These are phyloP conservation scores for Ganoderma boninense DNA, from an alignment of 1,284 basidiomycete genomes.

Conservation along the genomic window DNA sequence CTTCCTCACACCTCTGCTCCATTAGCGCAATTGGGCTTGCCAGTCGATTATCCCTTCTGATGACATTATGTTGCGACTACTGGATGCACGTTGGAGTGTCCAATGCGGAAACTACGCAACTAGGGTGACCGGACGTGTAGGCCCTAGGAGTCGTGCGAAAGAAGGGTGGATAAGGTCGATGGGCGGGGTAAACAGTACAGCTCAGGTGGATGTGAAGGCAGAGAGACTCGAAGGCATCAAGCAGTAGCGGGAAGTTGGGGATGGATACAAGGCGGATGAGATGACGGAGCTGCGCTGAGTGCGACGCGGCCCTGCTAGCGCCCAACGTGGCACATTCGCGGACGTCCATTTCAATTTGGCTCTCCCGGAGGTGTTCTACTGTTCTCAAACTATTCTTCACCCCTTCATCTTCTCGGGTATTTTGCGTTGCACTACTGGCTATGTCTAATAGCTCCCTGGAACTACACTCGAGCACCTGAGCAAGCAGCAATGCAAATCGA, in stretches of 20 bases:
- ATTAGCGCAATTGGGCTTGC: constrained; percentile 55
- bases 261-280: background rate
- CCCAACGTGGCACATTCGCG: background rate
- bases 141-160: background rate
- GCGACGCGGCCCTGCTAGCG: background rate
- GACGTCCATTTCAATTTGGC: too few relatives aligned
- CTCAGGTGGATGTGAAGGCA: background rate
- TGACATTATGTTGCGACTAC: constrained; percentile 96
- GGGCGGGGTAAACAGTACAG: too few relatives aligned
- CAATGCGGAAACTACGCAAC: constrained; percentile 87
- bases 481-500: background rate
- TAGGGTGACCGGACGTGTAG: background rate
- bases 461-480: background rate
- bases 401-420: background rate
- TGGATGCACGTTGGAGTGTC: constrained; percentile 91
- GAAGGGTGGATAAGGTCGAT: too few relatives aligned
- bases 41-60: constrained; percentile 72
- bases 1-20: constrained; percentile 72
- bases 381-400: too few relatives aligned
- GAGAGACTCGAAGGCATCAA: background rate
- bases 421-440: background rate
- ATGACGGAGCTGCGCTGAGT: background rate
- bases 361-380: too few relatives aligned
- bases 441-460: background rate
- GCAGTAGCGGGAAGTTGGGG: too few relatives aligned